phyloP scores from a whole-genome alignment of 305 asterid species.

The Fraxinus albicans region DNA sequence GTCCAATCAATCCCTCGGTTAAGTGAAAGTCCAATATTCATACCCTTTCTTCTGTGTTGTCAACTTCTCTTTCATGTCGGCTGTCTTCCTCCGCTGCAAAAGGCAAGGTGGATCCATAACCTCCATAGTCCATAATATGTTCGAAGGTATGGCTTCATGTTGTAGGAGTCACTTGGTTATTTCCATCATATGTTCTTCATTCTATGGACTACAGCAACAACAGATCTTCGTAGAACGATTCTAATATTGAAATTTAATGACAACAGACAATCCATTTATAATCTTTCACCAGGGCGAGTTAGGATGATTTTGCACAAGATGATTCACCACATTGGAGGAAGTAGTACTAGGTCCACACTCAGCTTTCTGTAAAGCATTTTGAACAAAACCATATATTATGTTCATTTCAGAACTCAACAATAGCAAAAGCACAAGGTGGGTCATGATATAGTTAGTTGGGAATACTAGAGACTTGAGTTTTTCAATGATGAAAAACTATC shows the following conservation, averaged over 20 bases:
- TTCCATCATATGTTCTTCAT: neutral
- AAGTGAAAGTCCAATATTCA: neutral
- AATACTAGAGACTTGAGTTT: neutral
- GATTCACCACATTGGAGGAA: slow-evolving; percentile 24
- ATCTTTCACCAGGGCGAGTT: slow-evolving; percentile 20
- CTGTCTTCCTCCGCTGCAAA: neutral
- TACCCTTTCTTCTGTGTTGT: neutral
- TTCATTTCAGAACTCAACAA: neutral
- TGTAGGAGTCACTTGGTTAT: neutral
- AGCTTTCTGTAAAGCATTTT: slow-evolving; percentile 29
- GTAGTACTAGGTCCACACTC: slow-evolving; percentile 21
- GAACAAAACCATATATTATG: neutral
- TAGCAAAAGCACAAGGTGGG: neutral
- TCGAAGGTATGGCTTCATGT: neutral
- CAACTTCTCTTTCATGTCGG: neutral
- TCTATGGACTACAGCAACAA: neutral
- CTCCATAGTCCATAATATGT: neutral
- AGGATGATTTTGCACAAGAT: slow-evolving; percentile 22
- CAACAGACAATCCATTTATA: neutral
- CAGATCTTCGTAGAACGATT: neutral
- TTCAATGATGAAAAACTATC: neutral
- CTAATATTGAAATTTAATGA: neutral
- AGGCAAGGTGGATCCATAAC: neutral
- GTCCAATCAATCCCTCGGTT: neutral
- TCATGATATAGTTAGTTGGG: neutral